These are phyloP conservation scores for Dioscorea alata DNA, from an alignment of 106 monocot genomes.

Conservation along the genomic window DNA sequence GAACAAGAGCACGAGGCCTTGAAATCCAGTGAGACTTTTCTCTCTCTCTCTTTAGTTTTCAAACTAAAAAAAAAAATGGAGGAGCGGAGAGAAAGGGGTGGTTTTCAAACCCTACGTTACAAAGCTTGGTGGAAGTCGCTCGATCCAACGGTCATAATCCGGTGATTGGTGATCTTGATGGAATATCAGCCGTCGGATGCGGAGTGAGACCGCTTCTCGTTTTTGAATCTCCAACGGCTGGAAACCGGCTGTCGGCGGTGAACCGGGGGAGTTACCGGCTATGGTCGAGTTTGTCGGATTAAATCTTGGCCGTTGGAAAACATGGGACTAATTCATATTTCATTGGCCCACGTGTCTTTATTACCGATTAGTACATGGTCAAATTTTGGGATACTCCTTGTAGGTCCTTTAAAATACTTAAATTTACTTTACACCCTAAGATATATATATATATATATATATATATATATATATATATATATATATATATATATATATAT, in stretches of 20 bases:
- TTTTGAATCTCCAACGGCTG: conserved; percentile 21
- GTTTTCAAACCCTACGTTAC: conserved; percentile 15
- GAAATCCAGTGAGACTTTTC: background rate
- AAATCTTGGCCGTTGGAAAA: too few species aligned
- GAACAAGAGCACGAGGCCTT: background rate
- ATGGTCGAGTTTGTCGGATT: too few species aligned
- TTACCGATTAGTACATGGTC: too few species aligned
- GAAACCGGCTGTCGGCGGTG: conserved; percentile 8
- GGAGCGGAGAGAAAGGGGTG: background rate
- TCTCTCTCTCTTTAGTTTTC: background rate
- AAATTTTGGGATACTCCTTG: too few species aligned
- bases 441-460: too few species aligned
- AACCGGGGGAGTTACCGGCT: background rate
- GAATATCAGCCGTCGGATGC: conserved; percentile 3
- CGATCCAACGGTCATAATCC: conserved; percentile 1
- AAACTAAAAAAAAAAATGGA: background rate
- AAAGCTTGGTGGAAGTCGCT: background rate
- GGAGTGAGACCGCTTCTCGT: conserved; percentile 3
- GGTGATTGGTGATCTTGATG: background rate
- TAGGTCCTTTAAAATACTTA: too few species aligned
- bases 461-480: too few species aligned
- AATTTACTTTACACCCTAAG: too few species aligned
- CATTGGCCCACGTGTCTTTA: too few species aligned
- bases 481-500: too few species aligned
- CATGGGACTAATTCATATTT: too few species aligned